Base-by-base conservation (phyloP, 805 yeast species). In the Candida morakotiae region DNA sequence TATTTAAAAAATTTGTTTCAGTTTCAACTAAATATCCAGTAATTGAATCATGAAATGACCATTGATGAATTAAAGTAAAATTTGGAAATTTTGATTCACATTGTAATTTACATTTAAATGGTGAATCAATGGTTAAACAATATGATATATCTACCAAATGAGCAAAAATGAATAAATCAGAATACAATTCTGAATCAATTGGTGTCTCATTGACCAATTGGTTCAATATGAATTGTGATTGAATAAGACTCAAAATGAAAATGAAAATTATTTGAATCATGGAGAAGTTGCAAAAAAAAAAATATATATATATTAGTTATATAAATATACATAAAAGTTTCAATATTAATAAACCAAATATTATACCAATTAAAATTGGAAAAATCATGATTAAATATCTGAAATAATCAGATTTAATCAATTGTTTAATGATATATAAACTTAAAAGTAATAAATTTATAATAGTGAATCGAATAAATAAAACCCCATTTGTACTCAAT, bases 81-180 rank as follows among this genome's bases (percentile, higher is more conserved):
- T 68, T 59, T 2, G 69, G 68, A 39, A 66, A 63, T 31, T 53
- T 40, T 9, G 40, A 39, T 15, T 57, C 58, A 41, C 74, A 68
- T 6, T 49, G 47, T 19, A 63, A 49, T 17, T 58, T 62, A 43
- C 75, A 69, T 18, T 52, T 40, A 46, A 69, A 69, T 1, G 74
- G 74, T 27, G 47, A 45, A 3, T 50, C 47, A n/a, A 69, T 56
- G 3, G 64, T 58, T 7, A 69, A 55, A 42, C 75, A 69, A 42
- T 69, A 69, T 4, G 73, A 51, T 9, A 68, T 67, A 41, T 69
- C 74, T 18, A 65, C 56, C 22, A 69, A 51, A 42, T 66, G 70
- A 4, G 73, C 69, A 36, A 60, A 62, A 7, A 64, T 58, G 50
- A 48, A 59, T 35, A 65, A 48, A 33, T 56, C 53, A n/a, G 46